Base-by-base conservation (phyloP, 2,329 filamentous ascomycete species). In the Phaeophleospora eucalypticola region DNA sequence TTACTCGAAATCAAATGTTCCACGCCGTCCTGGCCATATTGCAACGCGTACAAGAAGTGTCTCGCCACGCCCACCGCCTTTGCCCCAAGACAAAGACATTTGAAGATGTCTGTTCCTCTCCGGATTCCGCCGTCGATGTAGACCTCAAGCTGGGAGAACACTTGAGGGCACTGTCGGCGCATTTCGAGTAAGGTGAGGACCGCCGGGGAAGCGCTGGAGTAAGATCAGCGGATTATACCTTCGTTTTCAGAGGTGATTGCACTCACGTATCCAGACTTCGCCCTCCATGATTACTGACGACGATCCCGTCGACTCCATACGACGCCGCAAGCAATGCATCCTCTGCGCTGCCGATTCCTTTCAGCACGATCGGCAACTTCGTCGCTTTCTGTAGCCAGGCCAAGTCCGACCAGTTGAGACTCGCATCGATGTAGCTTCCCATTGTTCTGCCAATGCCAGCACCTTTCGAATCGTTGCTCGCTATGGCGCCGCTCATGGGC, bases 71-170 rank as follows among this genome's bases (percentile, higher is more conserved):
- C 81, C 0, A 70, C 81, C 0, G 78, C 81, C 44, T 69, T 81
- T 0, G 81, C 82, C 0, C 83, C 83, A 0, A 86, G 66, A 42
- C 80, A 82, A 8, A 86, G 56, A 0, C 80, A 81, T 62, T 86
- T 86, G 54, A 86, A 73, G 3, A 86, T 77, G 58, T 86, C 83
- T 0, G 80, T 79, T 0, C 83, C 83, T 14, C 82, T 68, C 14
- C 74, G 72, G 21, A 86, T 73, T 0, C 83, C 83, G 0, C 82
- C 81, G 51, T 86, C 83, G 4, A 86, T 67, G 47, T 76, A 81
- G 1, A 86, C 43, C 15, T 56, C 50, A 75, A 58, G 84, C 12
- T 43, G 45, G 18, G 51, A 41, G 15, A 56, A 53, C 24, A 56
- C 70, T 41, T 78, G 70, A 0, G 81, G 81, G 20, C 76, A 79